Conservation (phyloP, 1,139 yeast genomes). For the Nakaseomyces delphensis region DNA sequence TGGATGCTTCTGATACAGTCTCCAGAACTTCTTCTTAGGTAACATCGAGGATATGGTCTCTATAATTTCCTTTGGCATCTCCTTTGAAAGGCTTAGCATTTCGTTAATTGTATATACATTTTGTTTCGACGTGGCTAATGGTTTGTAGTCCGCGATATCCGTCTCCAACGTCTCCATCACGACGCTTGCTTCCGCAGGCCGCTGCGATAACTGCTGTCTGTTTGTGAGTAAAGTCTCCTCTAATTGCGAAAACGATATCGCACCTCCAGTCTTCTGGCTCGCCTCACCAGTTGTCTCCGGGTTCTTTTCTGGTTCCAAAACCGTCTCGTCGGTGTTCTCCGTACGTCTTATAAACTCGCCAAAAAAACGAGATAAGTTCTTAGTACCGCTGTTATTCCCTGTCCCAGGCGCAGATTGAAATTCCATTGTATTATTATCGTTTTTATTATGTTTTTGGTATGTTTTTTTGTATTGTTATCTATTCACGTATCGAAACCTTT, state of each 20-base stretch:
- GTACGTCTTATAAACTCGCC: slow-evolving; percentile 6
- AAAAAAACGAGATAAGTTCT: slow-evolving; percentile 4
- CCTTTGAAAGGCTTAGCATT: slow-evolving; percentile 13
- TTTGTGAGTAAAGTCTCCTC: not conserved
- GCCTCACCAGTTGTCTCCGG: not conserved
- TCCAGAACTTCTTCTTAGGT: slow-evolving; percentile 32
- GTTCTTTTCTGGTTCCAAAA: not conserved
- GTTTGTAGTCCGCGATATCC: slow-evolving; percentile 18
- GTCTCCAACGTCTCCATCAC: not conserved
- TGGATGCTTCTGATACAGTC: slow-evolving; percentile 23
- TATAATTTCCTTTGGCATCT: slow-evolving; percentile 14
- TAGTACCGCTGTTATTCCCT: not conserved
- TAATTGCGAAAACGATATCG: slow-evolving; percentile 2
- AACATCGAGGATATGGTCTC: slow-evolving; percentile 13
- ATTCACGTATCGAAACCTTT: too few species aligned
- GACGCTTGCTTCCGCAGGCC: not conserved
- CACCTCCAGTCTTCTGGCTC: not conserved
- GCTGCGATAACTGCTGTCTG: not conserved
- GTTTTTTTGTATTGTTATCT: too few species aligned
- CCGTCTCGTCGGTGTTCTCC: not conserved
- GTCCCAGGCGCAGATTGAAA: too few species aligned
- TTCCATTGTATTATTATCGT: too few species aligned
- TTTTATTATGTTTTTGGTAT: not conserved
- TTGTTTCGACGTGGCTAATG: slow-evolving; percentile 12
- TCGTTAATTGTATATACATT: slow-evolving; percentile 23